A percentile compares a stretch with the other conserved stretches of the same genome.
These are phyloP conservation scores for Coemansia sp. DNA, from an alignment of 192 early-diverging fungal genomes.

Conservation along the genomic window DNA sequence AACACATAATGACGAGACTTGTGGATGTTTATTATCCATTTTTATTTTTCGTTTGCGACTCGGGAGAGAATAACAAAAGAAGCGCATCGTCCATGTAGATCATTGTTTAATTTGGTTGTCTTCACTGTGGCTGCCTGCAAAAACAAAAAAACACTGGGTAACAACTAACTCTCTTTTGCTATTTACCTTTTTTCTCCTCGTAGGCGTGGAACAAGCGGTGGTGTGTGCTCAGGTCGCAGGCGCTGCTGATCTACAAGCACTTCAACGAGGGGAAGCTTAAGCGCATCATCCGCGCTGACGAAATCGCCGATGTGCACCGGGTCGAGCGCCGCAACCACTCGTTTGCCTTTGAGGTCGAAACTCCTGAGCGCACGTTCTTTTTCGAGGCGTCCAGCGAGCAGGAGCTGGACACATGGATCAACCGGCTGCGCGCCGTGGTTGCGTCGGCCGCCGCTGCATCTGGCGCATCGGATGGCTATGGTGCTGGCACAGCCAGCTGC, in stretches of 20 bases:
- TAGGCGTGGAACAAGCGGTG: slow-evolving; percentile 55
- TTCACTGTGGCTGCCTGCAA: neutral
- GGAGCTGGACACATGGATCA: slow-evolving; percentile 43
- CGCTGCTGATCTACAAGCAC: slow-evolving; percentile 47
- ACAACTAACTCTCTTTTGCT: slow-evolving; percentile 3
- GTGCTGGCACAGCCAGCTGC: slow-evolving; percentile 18
- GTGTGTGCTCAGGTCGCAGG: slow-evolving; percentile 52
- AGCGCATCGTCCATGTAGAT: neutral
- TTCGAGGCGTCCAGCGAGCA: slow-evolving; percentile 54
- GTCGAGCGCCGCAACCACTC: slow-evolving; percentile 44
- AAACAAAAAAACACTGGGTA: neutral
- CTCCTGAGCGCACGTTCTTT: slow-evolving; percentile 37
- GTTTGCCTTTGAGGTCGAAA: slow-evolving; percentile 45
- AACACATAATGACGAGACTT: neutral
- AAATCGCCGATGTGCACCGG: slow-evolving; percentile 33
- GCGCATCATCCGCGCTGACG: slow-evolving; percentile 49
- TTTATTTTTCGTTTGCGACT: slow-evolving; percentile 9
- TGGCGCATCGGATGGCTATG: slow-evolving; percentile 10
- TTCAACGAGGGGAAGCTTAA: slow-evolving; percentile 48
- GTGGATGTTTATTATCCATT: slow-evolving; percentile 4
- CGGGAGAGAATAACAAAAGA: neutral
- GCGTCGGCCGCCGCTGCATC: slow-evolving; percentile 12
- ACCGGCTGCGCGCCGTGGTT: slow-evolving; percentile 25
- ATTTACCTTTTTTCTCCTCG: neutral
- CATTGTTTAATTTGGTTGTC: neutral